Conservation (phyloP, 768 basidiomycete genomes). For the Chalciporus chontae region DNA sequence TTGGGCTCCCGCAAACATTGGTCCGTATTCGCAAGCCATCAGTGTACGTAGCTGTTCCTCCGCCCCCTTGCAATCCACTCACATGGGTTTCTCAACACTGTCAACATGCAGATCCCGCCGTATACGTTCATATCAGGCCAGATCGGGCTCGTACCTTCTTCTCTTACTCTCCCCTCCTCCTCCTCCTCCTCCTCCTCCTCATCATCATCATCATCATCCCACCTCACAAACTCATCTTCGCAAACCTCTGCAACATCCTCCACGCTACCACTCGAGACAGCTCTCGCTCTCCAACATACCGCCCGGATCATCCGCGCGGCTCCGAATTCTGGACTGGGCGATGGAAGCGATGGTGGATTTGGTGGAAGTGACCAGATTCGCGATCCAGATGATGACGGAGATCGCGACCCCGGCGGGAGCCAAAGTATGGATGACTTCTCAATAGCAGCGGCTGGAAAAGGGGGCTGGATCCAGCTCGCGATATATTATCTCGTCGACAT, state of each 20-base stretch:
- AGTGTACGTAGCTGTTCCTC: conserved; percentile 44
- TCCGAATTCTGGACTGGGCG: conserved; percentile 41
- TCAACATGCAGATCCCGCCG: conserved; percentile 54
- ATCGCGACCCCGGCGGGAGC: conserved; percentile 22
- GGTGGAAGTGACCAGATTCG: conserved; percentile 35
- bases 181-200: too few species aligned
- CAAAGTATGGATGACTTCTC: conserved; percentile 34
- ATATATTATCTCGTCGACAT: conserved; percentile 67
- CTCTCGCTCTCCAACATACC: conserved; percentile 79
- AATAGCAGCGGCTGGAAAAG: conserved; percentile 18
- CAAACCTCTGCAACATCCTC: conserved; percentile 53
- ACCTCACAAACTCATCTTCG: conserved; percentile 1
- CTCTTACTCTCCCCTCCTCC: conserved; percentile 57
- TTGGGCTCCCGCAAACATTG: conserved; percentile 99
- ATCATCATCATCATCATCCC: conserved; percentile 39
- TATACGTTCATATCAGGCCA: conserved; percentile 92
- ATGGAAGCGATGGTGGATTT: conserved; percentile 27
- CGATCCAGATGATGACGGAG: conserved; percentile 59
- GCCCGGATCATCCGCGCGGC: conserved; percentile 57
- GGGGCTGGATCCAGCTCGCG: conserved; percentile 57
- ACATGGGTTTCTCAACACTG: too few species aligned
- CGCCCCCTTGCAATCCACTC: not conserved
- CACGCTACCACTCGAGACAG: conserved; percentile 56
- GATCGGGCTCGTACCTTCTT: conserved; percentile 83
- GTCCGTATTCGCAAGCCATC: conserved; percentile 95